Evolutionary conservation across 768 basidiomycete genomes (phyloP).

Genomic region (Tephrocybe sp.): DNA sequence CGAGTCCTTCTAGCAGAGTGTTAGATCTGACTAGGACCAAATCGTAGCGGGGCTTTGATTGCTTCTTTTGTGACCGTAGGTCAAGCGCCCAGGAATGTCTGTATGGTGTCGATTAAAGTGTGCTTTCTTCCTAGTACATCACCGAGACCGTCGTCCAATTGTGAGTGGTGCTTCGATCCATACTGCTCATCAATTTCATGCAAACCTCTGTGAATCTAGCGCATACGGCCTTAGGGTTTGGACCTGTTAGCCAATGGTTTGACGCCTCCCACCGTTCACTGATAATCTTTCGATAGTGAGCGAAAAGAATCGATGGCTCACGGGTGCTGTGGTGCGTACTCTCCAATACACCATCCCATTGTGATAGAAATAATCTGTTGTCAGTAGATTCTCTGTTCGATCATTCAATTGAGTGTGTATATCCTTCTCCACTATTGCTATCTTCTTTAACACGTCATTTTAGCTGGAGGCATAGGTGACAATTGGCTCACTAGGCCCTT

Average conservation of each 20-base stretch:
- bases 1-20: neutral
- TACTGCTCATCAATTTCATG: neutral
- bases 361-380: neutral
- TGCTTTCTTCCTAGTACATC: neutral
- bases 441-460: neutral
- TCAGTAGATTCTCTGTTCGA: neutral
- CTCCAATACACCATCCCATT: neutral
- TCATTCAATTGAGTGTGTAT: constrained; percentile 1
- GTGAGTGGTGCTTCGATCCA: neutral
- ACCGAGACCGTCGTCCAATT: constrained; percentile 3
- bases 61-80: constrained; percentile 4
- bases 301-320: constrained; percentile 3
- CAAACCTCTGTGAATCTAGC: neutral
- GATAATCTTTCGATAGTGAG: neutral
- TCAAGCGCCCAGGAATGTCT: neutral
- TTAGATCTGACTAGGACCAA: neutral
- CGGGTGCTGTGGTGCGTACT: neutral
- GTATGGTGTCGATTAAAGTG: neutral
- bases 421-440: neutral
- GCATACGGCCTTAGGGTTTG: constrained; percentile 3
- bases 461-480: constrained; percentile 7
- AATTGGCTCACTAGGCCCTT: neutral
- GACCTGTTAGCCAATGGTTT: neutral
- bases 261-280: neutral
- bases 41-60: neutral